Conservation (phyloP, 2,329 filamentous ascomycete genomes). For the Dothistroma pini region DNA sequence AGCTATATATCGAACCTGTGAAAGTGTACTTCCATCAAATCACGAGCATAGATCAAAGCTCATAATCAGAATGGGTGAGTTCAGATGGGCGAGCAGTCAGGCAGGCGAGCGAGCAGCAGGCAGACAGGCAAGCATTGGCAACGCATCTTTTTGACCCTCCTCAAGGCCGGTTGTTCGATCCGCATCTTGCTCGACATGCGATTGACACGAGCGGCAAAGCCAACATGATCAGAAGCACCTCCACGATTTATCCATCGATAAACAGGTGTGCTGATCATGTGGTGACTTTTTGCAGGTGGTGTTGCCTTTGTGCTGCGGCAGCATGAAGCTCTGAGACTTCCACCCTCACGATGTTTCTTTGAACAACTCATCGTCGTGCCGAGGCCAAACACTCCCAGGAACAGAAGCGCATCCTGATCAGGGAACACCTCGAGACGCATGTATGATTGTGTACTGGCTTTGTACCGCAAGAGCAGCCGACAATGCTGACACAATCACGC, state of each 20-base stretch:
- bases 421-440: too few species aligned
- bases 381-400: neutral
- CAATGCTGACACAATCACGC: too few species aligned
- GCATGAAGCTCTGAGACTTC: neutral
- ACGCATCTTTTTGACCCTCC: neutral
- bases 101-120: neutral
- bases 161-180: neutral
- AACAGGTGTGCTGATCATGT: neutral
- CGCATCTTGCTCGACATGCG: neutral
- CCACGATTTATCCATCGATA: neutral
- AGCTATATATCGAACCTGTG: neutral
- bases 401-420: too few species aligned
- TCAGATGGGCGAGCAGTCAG: neutral
- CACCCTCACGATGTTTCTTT: too few species aligned
- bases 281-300: neutral
- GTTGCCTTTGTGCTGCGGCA: neutral
- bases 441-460: too few species aligned
- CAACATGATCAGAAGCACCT: neutral
- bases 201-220: neutral
- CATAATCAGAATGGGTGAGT: neutral
- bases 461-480: too few species aligned
- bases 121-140: neutral
- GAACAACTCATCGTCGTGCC: neutral
- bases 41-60: neutral
- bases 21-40: neutral